These are phyloP conservation scores for Eryngium alpinum DNA, from an alignment of 140 eudicot genomes.

Conservation along the genomic window DNA sequence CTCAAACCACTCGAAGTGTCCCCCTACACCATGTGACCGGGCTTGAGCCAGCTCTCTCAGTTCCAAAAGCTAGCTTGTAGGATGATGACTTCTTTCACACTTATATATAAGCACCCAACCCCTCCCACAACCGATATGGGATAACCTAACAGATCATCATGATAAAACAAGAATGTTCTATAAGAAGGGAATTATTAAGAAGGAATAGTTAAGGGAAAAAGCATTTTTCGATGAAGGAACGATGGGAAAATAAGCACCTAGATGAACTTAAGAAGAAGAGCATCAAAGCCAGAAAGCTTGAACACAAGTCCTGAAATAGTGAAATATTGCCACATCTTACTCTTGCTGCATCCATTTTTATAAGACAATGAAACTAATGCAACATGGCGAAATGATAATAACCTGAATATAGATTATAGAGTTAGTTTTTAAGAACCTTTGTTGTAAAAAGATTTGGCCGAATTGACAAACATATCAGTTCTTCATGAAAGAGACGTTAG, in stretches of 20 bases:
- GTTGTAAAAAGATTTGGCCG: conserved; percentile 22
- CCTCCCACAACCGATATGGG: too few relatives aligned
- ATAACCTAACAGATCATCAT: too few relatives aligned
- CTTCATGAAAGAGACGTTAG: neutral
- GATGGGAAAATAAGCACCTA: conserved; percentile 95
- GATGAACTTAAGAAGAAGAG: conserved; percentile 55
- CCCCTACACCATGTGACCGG: too few relatives aligned
- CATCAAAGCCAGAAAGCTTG: conserved; percentile 22
- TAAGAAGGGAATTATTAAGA: conserved; percentile 20
- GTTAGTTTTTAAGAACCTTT: too few relatives aligned
- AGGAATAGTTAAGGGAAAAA: conserved; percentile 35
- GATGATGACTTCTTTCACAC: too few relatives aligned
- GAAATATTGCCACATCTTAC: conserved; percentile 41
- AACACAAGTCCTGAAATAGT: conserved; percentile 37
- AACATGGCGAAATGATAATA: conserved; percentile 24
- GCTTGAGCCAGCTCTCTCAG: too few relatives aligned
- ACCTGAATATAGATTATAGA: conserved; percentile 34
- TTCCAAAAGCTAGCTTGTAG: too few relatives aligned
- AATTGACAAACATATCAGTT: neutral
- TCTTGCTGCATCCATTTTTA: conserved; percentile 31
- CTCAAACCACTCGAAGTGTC: too few relatives aligned
- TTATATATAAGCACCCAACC: too few relatives aligned
- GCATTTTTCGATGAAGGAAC: conserved; percentile 54
- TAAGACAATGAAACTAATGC: conserved; percentile 25
- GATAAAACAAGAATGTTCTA: too few relatives aligned